Evolutionary conservation across 2,329 filamentous ascomycete species (phyloP), one percentile per base, ranked within the genome.

Genomic region (Scedosporium minutisporum): DNA sequence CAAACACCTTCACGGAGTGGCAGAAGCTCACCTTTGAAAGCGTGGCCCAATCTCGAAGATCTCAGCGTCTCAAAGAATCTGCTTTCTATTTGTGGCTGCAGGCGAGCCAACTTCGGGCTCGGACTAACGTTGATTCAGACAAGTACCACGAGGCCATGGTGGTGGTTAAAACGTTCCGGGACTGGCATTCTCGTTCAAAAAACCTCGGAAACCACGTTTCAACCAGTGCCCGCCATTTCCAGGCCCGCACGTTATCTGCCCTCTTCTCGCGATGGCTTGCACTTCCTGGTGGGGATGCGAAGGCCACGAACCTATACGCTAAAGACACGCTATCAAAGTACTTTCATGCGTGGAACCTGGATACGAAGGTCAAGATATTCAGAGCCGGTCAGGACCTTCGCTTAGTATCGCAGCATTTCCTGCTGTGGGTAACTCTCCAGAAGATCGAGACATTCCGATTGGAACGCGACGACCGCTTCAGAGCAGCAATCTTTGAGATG

Each of bases 341-440:
- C 4, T 71, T 74, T 53, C 63, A 69, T 38, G 62, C 66, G n/a
- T 76, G 74, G 74, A 72, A 72, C 57, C 61, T 75, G 18, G 67
- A 65, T 51, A 70, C 71, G 48, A 71, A 72, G 58, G 69, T 69
- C 6, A 69, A 74, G 60, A 72, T 71, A 10, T 74, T 74, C 58
- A 10, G 29, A 51, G 42, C 18, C 38, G 25, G 25, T 2, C 58
- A 44, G 23, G 25, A 60, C 6, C 42, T 48, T 33, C 58, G 25
- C 10, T 44, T 51, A 21, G 21, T 33, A 16, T 60, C 58, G 5
- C 23, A 60, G 23, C 18, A 23, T 25, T 60, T 60, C 29, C 12
- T 27, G 12, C 48, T 27, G n/a, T 60, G 58, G 58, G n/a, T 60
- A 21, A 60, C 41, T 6, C 29, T 27, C 23, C 58, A 60, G 25